phyloP scores from a whole-genome alignment of 768 basidiomycete species.

The Calocybe cyanea region DNA sequence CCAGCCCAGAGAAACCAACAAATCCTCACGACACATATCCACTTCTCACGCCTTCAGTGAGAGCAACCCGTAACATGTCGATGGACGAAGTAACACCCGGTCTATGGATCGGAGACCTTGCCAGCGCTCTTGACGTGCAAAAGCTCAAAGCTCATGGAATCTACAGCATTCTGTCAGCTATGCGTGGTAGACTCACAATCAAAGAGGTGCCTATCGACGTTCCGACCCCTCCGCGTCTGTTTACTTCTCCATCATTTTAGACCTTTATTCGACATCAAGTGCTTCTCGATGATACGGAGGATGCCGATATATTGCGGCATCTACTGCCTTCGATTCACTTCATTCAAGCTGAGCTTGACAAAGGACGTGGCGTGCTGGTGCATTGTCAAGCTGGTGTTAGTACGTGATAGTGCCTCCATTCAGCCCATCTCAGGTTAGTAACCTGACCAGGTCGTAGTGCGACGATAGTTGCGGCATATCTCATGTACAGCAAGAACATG shows the following conservation, averaged over 20 bases:
- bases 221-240: no score
- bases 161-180: constrained; percentile 66
- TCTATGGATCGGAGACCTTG: constrained; percentile 83
- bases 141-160: constrained; percentile 70
- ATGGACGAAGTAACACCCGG: constrained; percentile 82
- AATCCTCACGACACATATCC: no score
- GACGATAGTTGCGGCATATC: constrained; percentile 82
- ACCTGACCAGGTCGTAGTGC: constrained; percentile 65
- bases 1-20: no score
- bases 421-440: not conserved
- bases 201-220: constrained; percentile 65
- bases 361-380: constrained; percentile 74
- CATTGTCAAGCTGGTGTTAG: constrained; percentile 92
- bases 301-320: constrained; percentile 76
- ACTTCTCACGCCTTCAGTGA: no score
- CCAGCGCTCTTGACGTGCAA: constrained; percentile 61
- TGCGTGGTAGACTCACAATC: constrained; percentile 66
- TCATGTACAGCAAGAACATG: constrained; percentile 70
- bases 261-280: constrained; percentile 80
- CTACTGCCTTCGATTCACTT: constrained; percentile 78
- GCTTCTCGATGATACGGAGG: constrained; percentile 69
- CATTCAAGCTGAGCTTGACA: constrained; percentile 75
- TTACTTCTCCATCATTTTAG: no score
- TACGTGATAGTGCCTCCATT: constrained; percentile 35
- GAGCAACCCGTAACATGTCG: no score